Percentiles rank a stretch among this genome's conserved stretches.
Conservation (phyloP, 2,329 filamentous ascomycete genomes). For the Mycosphaerella sp. region DNA sequence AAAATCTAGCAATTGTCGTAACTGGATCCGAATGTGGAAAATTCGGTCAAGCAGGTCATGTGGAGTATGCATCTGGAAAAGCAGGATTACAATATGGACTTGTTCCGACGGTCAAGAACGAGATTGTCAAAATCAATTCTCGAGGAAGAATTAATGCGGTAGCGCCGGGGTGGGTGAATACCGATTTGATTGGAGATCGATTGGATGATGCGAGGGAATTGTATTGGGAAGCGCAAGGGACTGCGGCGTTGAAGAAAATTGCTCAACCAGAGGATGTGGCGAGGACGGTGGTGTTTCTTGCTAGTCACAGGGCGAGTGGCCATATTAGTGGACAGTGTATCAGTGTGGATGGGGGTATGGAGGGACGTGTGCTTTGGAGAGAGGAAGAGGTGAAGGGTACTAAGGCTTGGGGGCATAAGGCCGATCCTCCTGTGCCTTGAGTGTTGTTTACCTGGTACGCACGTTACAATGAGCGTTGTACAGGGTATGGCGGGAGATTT, state of each 20-base stretch:
- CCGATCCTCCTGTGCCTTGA: slow-evolving; percentile 7
- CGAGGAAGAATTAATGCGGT: slow-evolving; percentile 50
- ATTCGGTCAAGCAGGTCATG: slow-evolving; percentile 46
- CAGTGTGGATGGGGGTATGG: slow-evolving; percentile 48
- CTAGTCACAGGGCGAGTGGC: slow-evolving; percentile 46
- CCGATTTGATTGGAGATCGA: slow-evolving; percentile 43
- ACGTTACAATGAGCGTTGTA: not conserved
- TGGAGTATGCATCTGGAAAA: slow-evolving; percentile 48
- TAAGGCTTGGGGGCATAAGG: slow-evolving; percentile 12
- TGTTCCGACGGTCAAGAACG: slow-evolving; percentile 49
- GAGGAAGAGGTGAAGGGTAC: slow-evolving; percentile 36
- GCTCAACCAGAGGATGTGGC: slow-evolving; percentile 47
- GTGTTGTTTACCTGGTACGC: not conserved
- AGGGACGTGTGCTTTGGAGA: slow-evolving; percentile 46
- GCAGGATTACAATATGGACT: slow-evolving; percentile 49
- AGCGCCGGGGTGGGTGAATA: slow-evolving; percentile 45
- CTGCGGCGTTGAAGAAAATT: slow-evolving; percentile 44
- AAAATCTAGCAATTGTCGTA: slow-evolving; percentile 49
- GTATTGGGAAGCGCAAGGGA: slow-evolving; percentile 47
- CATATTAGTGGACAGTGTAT: slow-evolving; percentile 51
- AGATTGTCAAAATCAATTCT: slow-evolving; percentile 47
- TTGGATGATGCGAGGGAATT: slow-evolving; percentile 46
- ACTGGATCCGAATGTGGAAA: slow-evolving; percentile 49
- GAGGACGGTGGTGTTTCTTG: slow-evolving; percentile 45
- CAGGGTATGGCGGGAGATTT: not conserved